Evolutionary conservation across 2,329 filamentous ascomycete genomes (phyloP).

Genomic region (Pyrenochaeta sp.): DNA sequence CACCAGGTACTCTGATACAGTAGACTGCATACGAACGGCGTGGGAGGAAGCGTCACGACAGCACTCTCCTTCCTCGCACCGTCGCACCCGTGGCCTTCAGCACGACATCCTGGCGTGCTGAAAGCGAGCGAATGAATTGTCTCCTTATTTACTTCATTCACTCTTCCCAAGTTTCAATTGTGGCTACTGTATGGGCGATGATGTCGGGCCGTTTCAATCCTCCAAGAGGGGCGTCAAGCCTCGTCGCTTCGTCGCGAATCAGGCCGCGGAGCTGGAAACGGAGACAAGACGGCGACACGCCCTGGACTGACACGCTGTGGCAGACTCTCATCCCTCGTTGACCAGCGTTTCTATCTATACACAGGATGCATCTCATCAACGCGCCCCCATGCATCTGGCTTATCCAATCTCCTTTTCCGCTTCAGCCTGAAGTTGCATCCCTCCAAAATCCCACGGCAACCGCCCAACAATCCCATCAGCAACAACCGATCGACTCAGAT

Average conservation of each 20-base stretch:
- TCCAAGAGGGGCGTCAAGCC: constrained; percentile 14
- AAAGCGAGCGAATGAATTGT: background rate
- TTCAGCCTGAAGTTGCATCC: constrained; percentile 5
- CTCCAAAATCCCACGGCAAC: background rate
- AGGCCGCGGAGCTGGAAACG: constrained; percentile 9
- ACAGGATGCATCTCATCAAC: constrained; percentile 1
- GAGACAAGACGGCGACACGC: constrained; percentile 24
- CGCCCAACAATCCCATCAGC: constrained; percentile 2
- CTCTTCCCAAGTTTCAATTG: constrained; percentile 1
- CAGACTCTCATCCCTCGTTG: background rate
- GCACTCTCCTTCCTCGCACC: background rate
- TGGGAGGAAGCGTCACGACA: background rate
- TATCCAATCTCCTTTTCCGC: background rate
- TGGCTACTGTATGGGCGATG: constrained; percentile 4
- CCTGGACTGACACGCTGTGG: constrained; percentile 1
- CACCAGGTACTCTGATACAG: background rate
- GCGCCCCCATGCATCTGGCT: background rate
- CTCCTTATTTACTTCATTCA: background rate
- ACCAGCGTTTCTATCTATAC: background rate
- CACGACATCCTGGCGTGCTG: constrained; percentile 9
- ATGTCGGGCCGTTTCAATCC: constrained; percentile 17
- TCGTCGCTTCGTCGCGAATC: constrained; percentile 15
- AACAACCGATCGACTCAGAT: background rate
- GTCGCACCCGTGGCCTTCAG: constrained; percentile 22
- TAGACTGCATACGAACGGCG: background rate